Evolutionary conservation across 345 rosid species (phyloP).

Genomic region (Sapria himalayana): DNA sequence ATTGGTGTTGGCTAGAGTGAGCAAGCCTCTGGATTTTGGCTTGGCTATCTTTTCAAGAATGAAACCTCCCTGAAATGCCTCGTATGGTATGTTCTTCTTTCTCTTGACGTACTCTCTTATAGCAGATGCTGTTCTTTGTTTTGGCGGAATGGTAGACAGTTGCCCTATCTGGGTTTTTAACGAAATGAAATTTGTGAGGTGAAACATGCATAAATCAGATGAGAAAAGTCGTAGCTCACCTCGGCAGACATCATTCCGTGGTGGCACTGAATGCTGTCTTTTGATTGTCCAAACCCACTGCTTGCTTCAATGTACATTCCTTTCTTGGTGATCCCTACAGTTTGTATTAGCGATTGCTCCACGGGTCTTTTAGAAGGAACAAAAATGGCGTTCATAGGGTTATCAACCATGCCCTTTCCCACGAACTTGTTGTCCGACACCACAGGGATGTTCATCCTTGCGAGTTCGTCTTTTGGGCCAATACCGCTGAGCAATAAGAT

Average conservation of each 20-base stretch:
- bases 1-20: slow-evolving; percentile 41
- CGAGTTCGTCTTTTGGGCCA: slow-evolving; percentile 55
- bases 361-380: slow-evolving; percentile 44
- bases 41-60: slow-evolving; percentile 61
- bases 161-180: slow-evolving; percentile 36
- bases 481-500: slow-evolving; percentile 73
- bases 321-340: slow-evolving; percentile 74
- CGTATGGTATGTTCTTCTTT: slow-evolving; percentile 41
- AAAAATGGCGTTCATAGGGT: slow-evolving; percentile 78
- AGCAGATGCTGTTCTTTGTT: slow-evolving; percentile 48
- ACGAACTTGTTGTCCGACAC: slow-evolving; percentile 44
- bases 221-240: slow-evolving; percentile 18
- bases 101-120: slow-evolving; percentile 27
- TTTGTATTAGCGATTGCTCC: slow-evolving; percentile 59
- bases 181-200: neutral
- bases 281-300: slow-evolving; percentile 69
- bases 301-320: slow-evolving; percentile 93
- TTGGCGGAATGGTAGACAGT: slow-evolving; percentile 49
- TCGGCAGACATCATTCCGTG: slow-evolving; percentile 71
- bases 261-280: slow-evolving; percentile 52
- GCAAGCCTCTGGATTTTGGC: slow-evolving; percentile 54
- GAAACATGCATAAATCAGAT: neutral
- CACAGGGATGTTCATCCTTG: slow-evolving; percentile 36
- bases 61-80: slow-evolving; percentile 86
- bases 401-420: slow-evolving; percentile 84